Conservation (phyloP, 2,329 filamentous ascomycete genomes). For the Trichoderma sp. region DNA sequence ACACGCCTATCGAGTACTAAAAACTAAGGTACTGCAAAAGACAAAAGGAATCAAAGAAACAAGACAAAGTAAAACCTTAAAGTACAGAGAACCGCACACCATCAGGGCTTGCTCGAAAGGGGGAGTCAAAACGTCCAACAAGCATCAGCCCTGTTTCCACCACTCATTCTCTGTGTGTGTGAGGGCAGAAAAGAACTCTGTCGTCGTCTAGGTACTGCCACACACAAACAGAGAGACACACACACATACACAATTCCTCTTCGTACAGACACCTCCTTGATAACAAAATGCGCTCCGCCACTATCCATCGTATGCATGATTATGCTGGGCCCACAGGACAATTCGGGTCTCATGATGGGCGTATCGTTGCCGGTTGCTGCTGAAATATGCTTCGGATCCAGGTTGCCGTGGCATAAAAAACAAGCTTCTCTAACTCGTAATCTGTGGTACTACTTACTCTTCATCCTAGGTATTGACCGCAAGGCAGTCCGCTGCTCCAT, state of each 20-base stretch:
- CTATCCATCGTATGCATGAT: constrained; percentile 25
- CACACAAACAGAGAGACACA: not conserved
- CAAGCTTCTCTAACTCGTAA: constrained; percentile 23
- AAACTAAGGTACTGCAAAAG: constrained; percentile 20
- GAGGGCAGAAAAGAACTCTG: not conserved
- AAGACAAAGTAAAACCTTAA: not conserved
- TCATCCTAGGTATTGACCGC: not conserved
- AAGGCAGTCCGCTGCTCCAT: not conserved
- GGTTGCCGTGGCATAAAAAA: constrained; percentile 24
- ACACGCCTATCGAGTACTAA: constrained; percentile 27
- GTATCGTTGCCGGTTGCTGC: not conserved
- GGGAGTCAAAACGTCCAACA: not conserved
- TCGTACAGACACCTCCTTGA: constrained; percentile 10
- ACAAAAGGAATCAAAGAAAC: not conserved
- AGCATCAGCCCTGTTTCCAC: constrained; percentile 14
- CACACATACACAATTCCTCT: not conserved
- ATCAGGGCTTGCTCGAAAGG: not conserved
- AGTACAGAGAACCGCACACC: constrained; percentile 21
- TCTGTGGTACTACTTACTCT: not conserved
- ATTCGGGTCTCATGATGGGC: constrained; percentile 1
- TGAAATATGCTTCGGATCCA: not conserved
- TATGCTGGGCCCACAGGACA: not conserved
- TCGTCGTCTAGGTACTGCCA: not conserved
- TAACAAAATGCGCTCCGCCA: constrained; percentile 25
- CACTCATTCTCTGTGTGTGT: not conserved